Evolutionary conservation across 331 rosid genomes (phyloP), one percentile per base, ranked within the genome.

Genomic region (Quercus tomentella): DNA sequence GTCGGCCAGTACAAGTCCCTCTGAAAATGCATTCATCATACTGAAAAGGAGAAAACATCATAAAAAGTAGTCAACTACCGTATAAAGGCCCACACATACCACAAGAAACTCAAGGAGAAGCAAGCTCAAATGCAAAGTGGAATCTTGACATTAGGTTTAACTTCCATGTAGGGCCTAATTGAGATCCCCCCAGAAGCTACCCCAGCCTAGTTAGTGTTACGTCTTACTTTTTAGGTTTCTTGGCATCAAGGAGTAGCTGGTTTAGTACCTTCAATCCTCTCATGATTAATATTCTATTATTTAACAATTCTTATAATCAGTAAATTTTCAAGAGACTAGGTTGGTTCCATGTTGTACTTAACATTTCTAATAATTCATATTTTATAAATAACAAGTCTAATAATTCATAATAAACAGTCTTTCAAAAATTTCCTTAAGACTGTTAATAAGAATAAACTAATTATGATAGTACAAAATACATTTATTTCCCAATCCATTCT

Each of bases 21-120:
- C 97, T 5, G 97, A 87, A 82, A 93, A 91, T 76, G 97, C 96
- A 89, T 91, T 91, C 90, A 93, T 91, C 94, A 91, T 84, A 76
- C 96, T 93, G 89, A 69, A 75, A 80, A 18, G 56, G 45, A 77
- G 58, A 80, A 43, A 80, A 37, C 7, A 8, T 21, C 56, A 67
- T 57, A 58, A 77, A 5, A 23, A 30, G 23, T 17, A 51, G 30
- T 51, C 72, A 21, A 55, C 5, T 12, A 30, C 4, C 2, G 2
- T 14, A 49, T 21, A 21, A 49, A 37, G 21, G 54, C 18, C 54
- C 5, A 18, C 25, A 67, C 31, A 51, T 17, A 31, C 28, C 61
- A 33, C 71, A 69, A 16, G 8, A 31, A 54, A 76, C 56, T 5
- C 43, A 77, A 52, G 77, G 54, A 54, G 12, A 63, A 66, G 55